Evolutionary conservation across 2,329 filamentous ascomycete species (phyloP).

Genomic region (Thielaviopsis punctulata): DNA sequence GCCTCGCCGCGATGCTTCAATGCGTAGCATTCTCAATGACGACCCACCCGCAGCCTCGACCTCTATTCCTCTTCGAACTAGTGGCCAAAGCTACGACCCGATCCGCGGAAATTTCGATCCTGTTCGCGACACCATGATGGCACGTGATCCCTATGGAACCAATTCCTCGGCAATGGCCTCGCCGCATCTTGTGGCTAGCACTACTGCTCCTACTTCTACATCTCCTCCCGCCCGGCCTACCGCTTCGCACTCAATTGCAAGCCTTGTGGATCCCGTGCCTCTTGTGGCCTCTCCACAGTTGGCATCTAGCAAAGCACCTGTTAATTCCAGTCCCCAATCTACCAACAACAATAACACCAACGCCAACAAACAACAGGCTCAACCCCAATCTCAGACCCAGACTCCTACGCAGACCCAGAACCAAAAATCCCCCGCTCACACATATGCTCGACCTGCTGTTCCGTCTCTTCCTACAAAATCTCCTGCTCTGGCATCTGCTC

Average conservation of each 20-base stretch:
- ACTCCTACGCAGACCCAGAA: not conserved
- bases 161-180: constrained; percentile 27
- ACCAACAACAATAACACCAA: not conserved
- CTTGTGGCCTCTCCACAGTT: constrained; percentile 21
- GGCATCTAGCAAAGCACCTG: constrained; percentile 19
- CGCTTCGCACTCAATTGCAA: constrained; percentile 80
- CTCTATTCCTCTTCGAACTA: constrained; percentile 37
- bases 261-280: constrained; percentile 56
- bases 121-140: constrained; percentile 42
- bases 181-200: constrained; percentile 25
- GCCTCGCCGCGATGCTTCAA: constrained; percentile 36
- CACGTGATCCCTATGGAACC: constrained; percentile 31
- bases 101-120: constrained; percentile 62
- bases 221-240: constrained; percentile 42
- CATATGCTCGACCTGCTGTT: not conserved
- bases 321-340: constrained; percentile 20
- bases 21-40: constrained; percentile 39
- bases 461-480: not conserved
- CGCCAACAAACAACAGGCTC: not conserved
- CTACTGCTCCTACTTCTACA: constrained; percentile 44
- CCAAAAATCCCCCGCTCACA: not conserved
- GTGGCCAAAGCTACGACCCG: constrained; percentile 77
- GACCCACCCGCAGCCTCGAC: constrained; percentile 28
- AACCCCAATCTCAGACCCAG: not conserved
- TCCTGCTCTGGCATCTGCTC: not conserved